These are phyloP conservation scores for Trichoderma sp. DNA, from an alignment of 2,329 filamentous ascomycete genomes.

Conservation along the genomic window DNA sequence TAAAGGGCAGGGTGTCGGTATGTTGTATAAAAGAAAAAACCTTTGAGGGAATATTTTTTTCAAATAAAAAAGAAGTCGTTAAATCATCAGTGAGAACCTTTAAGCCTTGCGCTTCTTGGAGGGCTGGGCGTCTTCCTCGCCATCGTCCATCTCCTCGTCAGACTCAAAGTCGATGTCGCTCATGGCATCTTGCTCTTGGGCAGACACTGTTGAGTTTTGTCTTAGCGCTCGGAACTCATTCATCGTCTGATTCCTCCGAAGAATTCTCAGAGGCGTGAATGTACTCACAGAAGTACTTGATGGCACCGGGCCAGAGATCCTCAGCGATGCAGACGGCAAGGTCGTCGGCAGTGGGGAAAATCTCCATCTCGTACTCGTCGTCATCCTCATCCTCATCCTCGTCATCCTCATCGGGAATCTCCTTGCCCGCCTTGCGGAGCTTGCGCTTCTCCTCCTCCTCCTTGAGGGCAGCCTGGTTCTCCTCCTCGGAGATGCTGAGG, in stretches of 20 bases:
- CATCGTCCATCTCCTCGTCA: slow-evolving; percentile 59
- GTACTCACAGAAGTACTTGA: slow-evolving; percentile 86
- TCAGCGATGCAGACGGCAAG: slow-evolving; percentile 80
- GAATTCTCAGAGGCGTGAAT: slow-evolving; percentile 20
- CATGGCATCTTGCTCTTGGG: slow-evolving; percentile 69
- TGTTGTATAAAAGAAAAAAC: slow-evolving; percentile 1
- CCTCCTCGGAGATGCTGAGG: slow-evolving; percentile 70
- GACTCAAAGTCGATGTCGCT: slow-evolving; percentile 72
- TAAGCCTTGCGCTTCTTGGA: slow-evolving; percentile 51
- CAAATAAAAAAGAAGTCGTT: slow-evolving; percentile 13
- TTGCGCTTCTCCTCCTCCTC: slow-evolving; percentile 46
- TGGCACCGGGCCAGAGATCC: slow-evolving; percentile 84
- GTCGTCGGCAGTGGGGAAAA: slow-evolving; percentile 86
- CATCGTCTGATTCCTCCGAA: slow-evolving; percentile 13
- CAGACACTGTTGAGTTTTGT: slow-evolving; percentile 41
- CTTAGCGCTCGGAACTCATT: slow-evolving; percentile 14
- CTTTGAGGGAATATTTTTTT: not conserved
- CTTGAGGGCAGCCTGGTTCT: slow-evolving; percentile 30
- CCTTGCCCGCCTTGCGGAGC: slow-evolving; percentile 55
- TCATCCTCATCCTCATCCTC: slow-evolving; percentile 64
- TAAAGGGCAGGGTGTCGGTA: not conserved
- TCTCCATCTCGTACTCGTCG: slow-evolving; percentile 72
- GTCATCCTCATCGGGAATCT: slow-evolving; percentile 49
- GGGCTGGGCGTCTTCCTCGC: slow-evolving; percentile 46
- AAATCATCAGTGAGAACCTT: slow-evolving; percentile 12